A percentile compares a stretch with the other conserved stretches of the same genome.
Evolutionary conservation across 2,329 filamentous ascomycete genomes (phyloP).

Genomic region (Sarocladium strictum): DNA sequence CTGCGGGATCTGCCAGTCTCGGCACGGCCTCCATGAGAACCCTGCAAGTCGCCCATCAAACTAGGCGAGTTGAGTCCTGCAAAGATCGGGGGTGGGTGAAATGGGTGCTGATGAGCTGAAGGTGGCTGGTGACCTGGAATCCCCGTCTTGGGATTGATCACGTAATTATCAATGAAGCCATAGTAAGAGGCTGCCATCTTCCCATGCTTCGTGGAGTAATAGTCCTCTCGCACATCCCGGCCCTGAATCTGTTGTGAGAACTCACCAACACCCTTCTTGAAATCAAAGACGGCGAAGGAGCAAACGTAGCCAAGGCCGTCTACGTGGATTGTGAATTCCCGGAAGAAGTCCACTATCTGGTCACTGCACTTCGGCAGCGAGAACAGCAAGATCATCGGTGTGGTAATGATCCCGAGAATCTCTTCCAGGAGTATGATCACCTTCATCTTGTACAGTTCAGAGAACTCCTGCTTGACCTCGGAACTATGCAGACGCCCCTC

Average conservation of each 20-base stretch:
- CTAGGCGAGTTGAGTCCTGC: conserved; percentile 63
- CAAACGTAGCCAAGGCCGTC: conserved; percentile 95
- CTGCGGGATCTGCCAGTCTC: conserved; percentile 39
- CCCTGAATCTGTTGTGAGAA: conserved; percentile 29
- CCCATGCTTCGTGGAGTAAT: conserved; percentile 90
- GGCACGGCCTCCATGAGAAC: conserved; percentile 37
- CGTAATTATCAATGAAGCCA: conserved; percentile 90
- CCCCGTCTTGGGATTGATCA: conserved; percentile 64
- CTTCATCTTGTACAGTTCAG: conserved; percentile 85
- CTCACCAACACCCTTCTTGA: conserved; percentile 68
- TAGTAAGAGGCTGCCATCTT: conserved; percentile 99
- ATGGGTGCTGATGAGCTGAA: conserved; percentile 37
- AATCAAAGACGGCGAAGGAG: conserved; percentile 95
- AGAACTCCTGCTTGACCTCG: conserved; percentile 87
- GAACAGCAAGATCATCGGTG: conserved; percentile 81
- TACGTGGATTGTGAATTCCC: conserved; percentile 94
- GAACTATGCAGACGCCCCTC: conserved; percentile 84
- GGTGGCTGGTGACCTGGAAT: conserved; percentile 55
- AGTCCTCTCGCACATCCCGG: conserved; percentile 74
- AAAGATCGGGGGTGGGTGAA: conserved; percentile 71
- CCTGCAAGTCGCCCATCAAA: conserved; percentile 49
- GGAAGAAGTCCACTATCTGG: conserved; percentile 93
- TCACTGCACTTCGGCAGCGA: conserved; percentile 85
- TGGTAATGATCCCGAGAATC: conserved; percentile 84
- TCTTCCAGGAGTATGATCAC: conserved; percentile 89